Percentiles rank a stretch among this genome's conserved stretches.
phyloP scores from a whole-genome alignment of 2,329 filamentous ascomycete species.

The Delphinella strobiligena region DNA sequence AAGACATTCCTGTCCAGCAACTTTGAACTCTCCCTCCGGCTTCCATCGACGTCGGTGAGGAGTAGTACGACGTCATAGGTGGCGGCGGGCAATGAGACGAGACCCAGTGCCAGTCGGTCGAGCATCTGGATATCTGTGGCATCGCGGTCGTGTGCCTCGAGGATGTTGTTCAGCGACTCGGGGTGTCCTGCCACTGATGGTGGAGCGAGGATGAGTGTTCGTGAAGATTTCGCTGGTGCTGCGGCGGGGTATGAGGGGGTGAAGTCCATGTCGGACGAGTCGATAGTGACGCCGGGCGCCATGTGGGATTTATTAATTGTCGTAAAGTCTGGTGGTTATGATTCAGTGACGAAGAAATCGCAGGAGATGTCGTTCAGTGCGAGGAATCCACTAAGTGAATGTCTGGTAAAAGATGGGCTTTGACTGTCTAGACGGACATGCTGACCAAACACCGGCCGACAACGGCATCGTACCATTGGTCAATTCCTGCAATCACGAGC shows the following conservation, averaged over 20 bases:
- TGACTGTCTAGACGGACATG: not conserved
- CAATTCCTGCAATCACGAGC: not conserved
- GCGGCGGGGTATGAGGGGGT: constrained; percentile 15
- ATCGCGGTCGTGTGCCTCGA: constrained; percentile 61
- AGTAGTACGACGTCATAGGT: constrained; percentile 81
- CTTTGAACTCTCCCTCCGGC: constrained; percentile 49
- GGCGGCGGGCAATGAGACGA: constrained; percentile 61
- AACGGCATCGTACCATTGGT: not conserved
- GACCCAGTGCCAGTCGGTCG: constrained; percentile 72
- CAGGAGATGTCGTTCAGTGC: not conserved
- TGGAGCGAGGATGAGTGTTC: constrained; percentile 77
- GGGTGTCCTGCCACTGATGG: constrained; percentile 82
- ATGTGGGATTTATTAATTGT: constrained; percentile 15
- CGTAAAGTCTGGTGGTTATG: not conserved
- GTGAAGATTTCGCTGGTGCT: constrained; percentile 31
- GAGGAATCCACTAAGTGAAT: too few species aligned
- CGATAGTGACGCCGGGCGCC: constrained; percentile 27
- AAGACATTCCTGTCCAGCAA: constrained; percentile 60
- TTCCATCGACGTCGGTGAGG: constrained; percentile 64
- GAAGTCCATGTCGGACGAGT: constrained; percentile 23
- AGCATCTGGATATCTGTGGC: constrained; percentile 93
- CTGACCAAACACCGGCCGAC: not conserved
- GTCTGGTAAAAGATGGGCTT: not conserved
- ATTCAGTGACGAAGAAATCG: not conserved
- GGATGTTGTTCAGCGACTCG: constrained; percentile 58